Base-by-base conservation (phyloP, 305 asterid species). In the Fraxinus greggii region DNA sequence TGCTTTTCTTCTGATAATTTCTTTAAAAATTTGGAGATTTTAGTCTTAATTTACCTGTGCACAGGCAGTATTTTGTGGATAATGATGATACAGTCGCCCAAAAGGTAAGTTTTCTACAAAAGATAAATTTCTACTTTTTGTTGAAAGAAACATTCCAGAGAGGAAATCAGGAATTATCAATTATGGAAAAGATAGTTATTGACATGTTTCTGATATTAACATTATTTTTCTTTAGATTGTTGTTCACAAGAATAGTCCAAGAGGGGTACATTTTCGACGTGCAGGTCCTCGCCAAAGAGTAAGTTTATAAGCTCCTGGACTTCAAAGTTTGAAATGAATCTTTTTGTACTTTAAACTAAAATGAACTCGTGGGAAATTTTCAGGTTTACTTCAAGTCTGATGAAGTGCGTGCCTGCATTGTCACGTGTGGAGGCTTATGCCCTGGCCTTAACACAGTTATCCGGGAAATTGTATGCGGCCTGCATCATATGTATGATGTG, bases 401-500 rank as follows among this genome's bases (percentile, higher is more conserved):
- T 32, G 98, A 93, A 38, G 98, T 96, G 48, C 85, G 81, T 45
- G 98, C 99, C 4, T 96, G 99, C 83, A 94, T 96, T 42, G 98
- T 96, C 74, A 96, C 98, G 0, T 96, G 99, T 61, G 99, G 99
- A 78, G 98, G 99, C 28, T 84, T 96, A 83, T 96, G 99, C 87
- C 99, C 98, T n/a, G 99, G 99, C 26, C 90, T 95, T 78, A 95
- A 95, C 86, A 94, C 99, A 3, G 98, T 96, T 80, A 94, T 92
- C 82, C 88, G 99, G 84, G 99, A 96, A 86, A 89, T 96, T 32
- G 99, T 96, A 5, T 93, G 97, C 28, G 91, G 97, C 83, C 86
- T 96, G 78, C 76, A 92, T 73, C 85, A 94, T 80, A 93, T 93
- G 97, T 94, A 96, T 80, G 99, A 97, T 51, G 99, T 93, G 24